Base-by-base conservation (phyloP, 139 green algal genomes). In the Picocystis salinarum region DNA sequence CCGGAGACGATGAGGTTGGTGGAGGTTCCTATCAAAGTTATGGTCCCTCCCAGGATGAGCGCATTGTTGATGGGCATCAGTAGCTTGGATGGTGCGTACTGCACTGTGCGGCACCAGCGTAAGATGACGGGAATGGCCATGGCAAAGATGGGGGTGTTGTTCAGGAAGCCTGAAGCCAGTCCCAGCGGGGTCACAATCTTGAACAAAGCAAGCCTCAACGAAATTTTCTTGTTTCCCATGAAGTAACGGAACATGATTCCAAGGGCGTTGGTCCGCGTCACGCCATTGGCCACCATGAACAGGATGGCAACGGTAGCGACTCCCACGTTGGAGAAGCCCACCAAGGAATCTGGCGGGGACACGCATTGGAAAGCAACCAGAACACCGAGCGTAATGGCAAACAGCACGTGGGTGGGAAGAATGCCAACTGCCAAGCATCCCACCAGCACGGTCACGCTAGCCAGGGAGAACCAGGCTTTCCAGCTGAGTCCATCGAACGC, bases 1-100 rank as follows among this genome's bases (percentile, higher is more conserved):
- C 66, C 74, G 15, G 62, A 53, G 9, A 85, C 64, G 28, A 89
- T 72, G 23, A 89, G 63, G 59, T 89, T 89, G 26, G 77, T 85
- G 26, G 58, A 73, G 3, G 75, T 79, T 15, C 77, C 77, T 23
- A 89, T 89, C 7, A 82, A 54, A 0, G 77, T 89, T 49, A 52
- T 55, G 9, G 75, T 85, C 26, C 77, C 77, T 4, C 77, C 77
- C 24, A 85, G 56, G 22, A 85, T 69, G 11, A 66, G 61, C 9
- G 73, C 64, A 39, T 71, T 83, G 22, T 65, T 75, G 23, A 82
- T 40, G 19, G 76, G 76, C 39, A 83, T 70, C 30, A 81, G 65
- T 24, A 86, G 46, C 62, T 79, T 58, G 24, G 55, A 46, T 3
- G 47, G 52, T 13, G 39, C 19, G n/a, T n/a, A n/a, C n/a, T n/a